phyloP scores from a whole-genome alignment of 345 rosid genomes.

The Zanthoxylum bungeanum region DNA sequence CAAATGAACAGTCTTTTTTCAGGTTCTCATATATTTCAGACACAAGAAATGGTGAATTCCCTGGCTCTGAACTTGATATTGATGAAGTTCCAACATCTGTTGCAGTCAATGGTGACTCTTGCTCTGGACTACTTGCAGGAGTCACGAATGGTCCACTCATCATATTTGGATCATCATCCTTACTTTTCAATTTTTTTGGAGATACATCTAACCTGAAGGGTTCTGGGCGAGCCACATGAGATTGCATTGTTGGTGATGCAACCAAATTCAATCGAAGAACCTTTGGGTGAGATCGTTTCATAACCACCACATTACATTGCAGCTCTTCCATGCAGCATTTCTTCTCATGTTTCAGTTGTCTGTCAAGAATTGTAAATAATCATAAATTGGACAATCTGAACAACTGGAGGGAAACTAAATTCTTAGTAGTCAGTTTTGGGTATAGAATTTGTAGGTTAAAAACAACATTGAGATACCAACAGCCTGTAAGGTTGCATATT shows the following conservation, averaged over 20 bases:
- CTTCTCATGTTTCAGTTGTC: constrained; percentile 78
- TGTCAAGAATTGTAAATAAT: constrained; percentile 28
- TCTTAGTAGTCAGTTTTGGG: neutral
- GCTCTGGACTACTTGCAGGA: constrained; percentile 93
- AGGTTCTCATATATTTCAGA: constrained; percentile 45
- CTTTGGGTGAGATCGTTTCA: constrained; percentile 80
- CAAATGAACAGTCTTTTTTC: constrained; percentile 48
- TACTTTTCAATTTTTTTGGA: constrained; percentile 33
- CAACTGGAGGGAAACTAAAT: neutral
- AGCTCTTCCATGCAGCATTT: constrained; percentile 79
- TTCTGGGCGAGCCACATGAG: constrained; percentile 35
- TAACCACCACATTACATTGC: constrained; percentile 89
- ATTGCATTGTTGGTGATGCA: constrained; percentile 54
- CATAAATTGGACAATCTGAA: constrained; percentile 8
- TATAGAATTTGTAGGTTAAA: neutral
- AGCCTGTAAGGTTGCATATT: neutral
- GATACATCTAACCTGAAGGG: constrained; percentile 32
- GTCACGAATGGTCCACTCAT: constrained; percentile 87
- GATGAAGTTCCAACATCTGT: constrained; percentile 86
- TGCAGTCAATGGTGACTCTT: constrained; percentile 57
- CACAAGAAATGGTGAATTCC: too few species aligned
- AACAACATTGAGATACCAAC: neutral
- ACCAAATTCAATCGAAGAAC: constrained; percentile 86
- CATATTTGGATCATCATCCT: constrained; percentile 29
- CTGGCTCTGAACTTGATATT: constrained; percentile 86